Evolutionary conservation across 352 stramenopile species (phyloP), one percentile per base, ranked within the genome.

Genomic region (Phytophthora sojae): DNA sequence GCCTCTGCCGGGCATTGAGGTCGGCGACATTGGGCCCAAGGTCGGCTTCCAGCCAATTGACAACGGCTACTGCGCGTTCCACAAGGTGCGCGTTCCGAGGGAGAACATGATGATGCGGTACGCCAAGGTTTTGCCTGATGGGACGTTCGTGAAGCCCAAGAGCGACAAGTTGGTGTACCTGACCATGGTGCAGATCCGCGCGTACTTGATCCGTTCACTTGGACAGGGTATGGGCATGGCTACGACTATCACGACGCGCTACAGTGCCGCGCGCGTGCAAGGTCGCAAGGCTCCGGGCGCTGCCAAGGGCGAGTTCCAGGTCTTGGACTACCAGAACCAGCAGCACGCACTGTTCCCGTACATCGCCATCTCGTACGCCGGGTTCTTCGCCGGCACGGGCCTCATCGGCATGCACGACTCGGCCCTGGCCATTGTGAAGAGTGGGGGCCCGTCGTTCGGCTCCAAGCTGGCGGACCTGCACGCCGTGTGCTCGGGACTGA

Each of bases 81-180:
- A 75, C 42, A 71, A 62, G 19, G 19, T 75, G 2, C 54, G 61
- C 6, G 42, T 75, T 8, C 67, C 67, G 1, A 45, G 67, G 14
- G 55, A 61, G 11, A 71, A 75, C 23, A 75, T 75, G 67, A 56
- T 75, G 55, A 71, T 75, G 67, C 54, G 67, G 7, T 75, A 71
- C 8, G 61, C 67, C 9, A 70, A 76, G 25, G 85, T 92, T 42
- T 25, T 86, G 8, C 75, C 81, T 0, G 79, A 92, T 21, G 85
- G 85, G 30, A 84, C 75, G 14, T 90, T 81, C 47, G 58, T 86
- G n/a, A 76, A 87, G 77, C 82, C 82, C 1, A 79, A 85, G 77
- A 88, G 77, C 63, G 79, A 89, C 69, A 89, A 89, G 64, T 69
- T 91, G 23, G 79, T 87, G 47, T 90, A 89, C 59, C 45, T 89